phyloP scores from a whole-genome alignment of 2,329 filamentous ascomycete species.

The Coniochaeta ligniaria region DNA sequence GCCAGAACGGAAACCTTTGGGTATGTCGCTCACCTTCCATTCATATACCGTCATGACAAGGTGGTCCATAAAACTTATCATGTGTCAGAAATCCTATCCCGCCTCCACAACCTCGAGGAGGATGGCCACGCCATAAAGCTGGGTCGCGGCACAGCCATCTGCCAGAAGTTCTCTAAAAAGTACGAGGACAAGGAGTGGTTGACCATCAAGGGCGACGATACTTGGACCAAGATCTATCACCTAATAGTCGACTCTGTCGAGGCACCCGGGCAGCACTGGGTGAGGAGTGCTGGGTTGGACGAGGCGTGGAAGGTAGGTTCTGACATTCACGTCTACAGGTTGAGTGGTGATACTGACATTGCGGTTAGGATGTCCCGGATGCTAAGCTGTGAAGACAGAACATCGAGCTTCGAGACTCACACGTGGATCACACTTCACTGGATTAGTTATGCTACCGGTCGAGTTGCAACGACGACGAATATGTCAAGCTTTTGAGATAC shows the following conservation, averaged over 20 bases:
- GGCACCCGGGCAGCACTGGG: slow-evolving; percentile 45
- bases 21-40: slow-evolving; percentile 22
- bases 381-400: background rate
- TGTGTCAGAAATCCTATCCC: slow-evolving; percentile 33
- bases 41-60: background rate
- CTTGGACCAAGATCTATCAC: slow-evolving; percentile 55
- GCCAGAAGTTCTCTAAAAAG: slow-evolving; percentile 39
- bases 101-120: slow-evolving; percentile 48
- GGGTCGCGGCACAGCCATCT: slow-evolving; percentile 61
- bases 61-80: slow-evolving; percentile 1
- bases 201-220: slow-evolving; percentile 42
- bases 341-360: background rate
- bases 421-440: too few species aligned
- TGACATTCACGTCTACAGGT: background rate
- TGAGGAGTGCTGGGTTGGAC: slow-evolving; percentile 54
- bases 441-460: background rate
- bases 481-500: background rate
- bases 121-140: slow-evolving; percentile 81
- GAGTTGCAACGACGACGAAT: background rate
- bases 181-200: slow-evolving; percentile 42
- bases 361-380: background rate
- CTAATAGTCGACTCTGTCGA: slow-evolving; percentile 58
- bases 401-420: too few species aligned
- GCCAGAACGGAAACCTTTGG: slow-evolving; percentile 27
- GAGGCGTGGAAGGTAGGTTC: slow-evolving; percentile 52